Evolutionary conservation across 2,329 filamentous ascomycete species (phyloP).

Genomic region (Monosporascus sp.): DNA sequence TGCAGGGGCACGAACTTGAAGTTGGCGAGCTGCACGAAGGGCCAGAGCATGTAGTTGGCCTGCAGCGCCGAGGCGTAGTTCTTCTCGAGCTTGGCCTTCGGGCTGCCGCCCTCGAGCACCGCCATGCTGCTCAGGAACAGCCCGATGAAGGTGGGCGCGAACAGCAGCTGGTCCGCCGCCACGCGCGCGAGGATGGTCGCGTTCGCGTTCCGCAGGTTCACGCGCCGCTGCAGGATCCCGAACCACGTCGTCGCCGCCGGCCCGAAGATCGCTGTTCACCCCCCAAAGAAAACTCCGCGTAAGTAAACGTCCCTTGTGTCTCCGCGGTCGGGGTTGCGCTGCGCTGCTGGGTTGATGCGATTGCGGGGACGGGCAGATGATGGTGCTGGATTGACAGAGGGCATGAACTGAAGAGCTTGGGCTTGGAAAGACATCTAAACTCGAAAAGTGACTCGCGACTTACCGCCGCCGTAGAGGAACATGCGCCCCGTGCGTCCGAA

Average conservation of each 20-base stretch:
- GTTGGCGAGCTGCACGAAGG: conserved; percentile 76
- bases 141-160: conserved; percentile 78
- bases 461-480: conserved; percentile 73
- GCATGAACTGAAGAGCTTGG: no score
- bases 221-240: conserved; percentile 65
- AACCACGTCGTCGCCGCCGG: conserved; percentile 87
- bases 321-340: no score
- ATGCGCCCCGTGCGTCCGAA: conserved; percentile 67
- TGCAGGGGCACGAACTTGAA: conserved; percentile 83
- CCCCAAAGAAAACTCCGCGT: no score
- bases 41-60: conserved; percentile 88
- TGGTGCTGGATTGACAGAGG: no score
- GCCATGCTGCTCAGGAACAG: conserved; percentile 83
- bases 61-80: conserved; percentile 67
- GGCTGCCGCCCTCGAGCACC: conserved; percentile 61
- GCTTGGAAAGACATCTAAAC: no score
- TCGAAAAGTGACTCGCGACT: conserved; percentile 21
- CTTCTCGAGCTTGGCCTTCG: conserved; percentile 62
- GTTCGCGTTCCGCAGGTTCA: conserved; percentile 59
- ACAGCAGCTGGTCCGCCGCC: conserved; percentile 71
- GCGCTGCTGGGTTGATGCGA: no score
- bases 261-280: conserved; percentile 65
- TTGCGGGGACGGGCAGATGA: no score
- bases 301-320: no score
- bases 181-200: conserved; percentile 73